phyloP scores from a whole-genome alignment of 1,284 basidiomycete genomes.

The Heimioporus retisporus region DNA sequence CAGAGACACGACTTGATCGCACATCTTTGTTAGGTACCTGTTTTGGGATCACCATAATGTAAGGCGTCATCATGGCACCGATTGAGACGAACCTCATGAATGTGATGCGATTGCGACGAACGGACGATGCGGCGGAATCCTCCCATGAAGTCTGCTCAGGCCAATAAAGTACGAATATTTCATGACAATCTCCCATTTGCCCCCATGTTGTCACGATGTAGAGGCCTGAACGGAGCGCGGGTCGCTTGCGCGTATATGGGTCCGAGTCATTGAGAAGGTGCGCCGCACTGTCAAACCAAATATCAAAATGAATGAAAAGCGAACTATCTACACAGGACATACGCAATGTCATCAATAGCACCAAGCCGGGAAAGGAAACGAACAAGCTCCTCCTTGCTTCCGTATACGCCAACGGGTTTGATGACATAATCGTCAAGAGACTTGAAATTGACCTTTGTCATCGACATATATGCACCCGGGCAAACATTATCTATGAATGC shows the following conservation, averaged over 20 bases:
- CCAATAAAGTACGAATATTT: slow-evolving; percentile 66
- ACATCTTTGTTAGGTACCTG: slow-evolving; percentile 66
- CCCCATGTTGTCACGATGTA: slow-evolving; percentile 45
- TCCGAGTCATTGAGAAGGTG: slow-evolving; percentile 24
- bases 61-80: background rate
- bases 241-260: slow-evolving; percentile 24
- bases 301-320: background rate
- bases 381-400: slow-evolving; percentile 59
- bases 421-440: slow-evolving; percentile 55
- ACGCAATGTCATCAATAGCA: slow-evolving; percentile 52
- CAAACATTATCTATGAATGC: slow-evolving; percentile 55
- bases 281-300: slow-evolving; percentile 14
- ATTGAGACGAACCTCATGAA: slow-evolving; percentile 62
- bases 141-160: slow-evolving; percentile 71
- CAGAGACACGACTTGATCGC: slow-evolving; percentile 61
- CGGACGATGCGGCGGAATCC: slow-evolving; percentile 57
- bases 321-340: slow-evolving; percentile 17
- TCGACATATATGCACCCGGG: slow-evolving; percentile 59
- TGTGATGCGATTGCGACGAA: slow-evolving; percentile 62
- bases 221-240: slow-evolving; percentile 59
- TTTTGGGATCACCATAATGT: background rate
- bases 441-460: slow-evolving; percentile 65
- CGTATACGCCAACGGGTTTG: slow-evolving; percentile 66
- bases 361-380: slow-evolving; percentile 50
- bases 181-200: slow-evolving; percentile 17